Evolutionary conservation across 129 eudicot genomes (phyloP), one percentile per base, ranked within the genome.

Genomic region (Pulicaria dysenterica): DNA sequence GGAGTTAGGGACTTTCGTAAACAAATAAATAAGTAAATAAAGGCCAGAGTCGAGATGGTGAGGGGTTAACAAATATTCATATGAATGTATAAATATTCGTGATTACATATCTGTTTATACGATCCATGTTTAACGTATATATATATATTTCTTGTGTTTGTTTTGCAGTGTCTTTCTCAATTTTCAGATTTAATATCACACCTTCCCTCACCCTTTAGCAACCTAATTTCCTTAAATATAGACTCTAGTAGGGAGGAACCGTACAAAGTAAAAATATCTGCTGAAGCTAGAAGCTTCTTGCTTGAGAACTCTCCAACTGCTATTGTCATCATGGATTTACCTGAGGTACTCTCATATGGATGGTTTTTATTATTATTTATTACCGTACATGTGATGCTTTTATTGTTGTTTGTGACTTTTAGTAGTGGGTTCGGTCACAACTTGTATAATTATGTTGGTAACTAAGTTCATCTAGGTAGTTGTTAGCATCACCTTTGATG

Each of bases 241-340:
- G 55, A 65, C 57, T 45, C 57, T n/a, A 46, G 9, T 56, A 7
- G 9, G 10, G 3, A 5, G 66, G 46, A 60, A 24, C 31, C 31
- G 2, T 24, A 1, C 2, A 70, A 41, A 54, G 19, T n/a, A 53
- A 70, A 4, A 13, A 5, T 71, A 24, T 37, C 15, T 4, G 40
- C 15, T 71, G 45, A 71, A 71, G 55, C 58, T 2, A 71, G 11
- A 24, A 57, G 34, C 31, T 71, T 56, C 67, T 57, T 71, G 10
- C 76, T 71, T 31, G 24, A 57, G 14, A 71, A 71, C 46, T 71
- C 76, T 71, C 67, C 45, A 45, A 57, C 6, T 31, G 76, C 57
- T 3, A 56, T 37, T 13, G 0, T 8, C 56, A 71, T 43, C 66
- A 9, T 24, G 14, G 56, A 71, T 12, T 41, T 24, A 9, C 55